Evolutionary conservation across 202 grass and related monocot species (phyloP), one percentile per base, ranked within the genome.

Genomic region (Carex arenaria): DNA sequence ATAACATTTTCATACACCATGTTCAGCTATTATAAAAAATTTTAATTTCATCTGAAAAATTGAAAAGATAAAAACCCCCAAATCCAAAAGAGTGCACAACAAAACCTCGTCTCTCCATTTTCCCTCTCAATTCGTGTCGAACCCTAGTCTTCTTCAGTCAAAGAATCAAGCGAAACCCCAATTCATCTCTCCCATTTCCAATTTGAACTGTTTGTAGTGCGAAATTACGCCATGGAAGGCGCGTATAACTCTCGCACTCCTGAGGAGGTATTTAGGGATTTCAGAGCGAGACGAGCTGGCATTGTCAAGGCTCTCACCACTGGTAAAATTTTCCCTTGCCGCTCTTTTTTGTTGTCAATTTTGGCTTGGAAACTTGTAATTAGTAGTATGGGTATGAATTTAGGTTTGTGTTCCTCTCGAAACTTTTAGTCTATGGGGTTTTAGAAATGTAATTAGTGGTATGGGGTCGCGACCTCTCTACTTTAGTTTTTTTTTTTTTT

Each of bases 301-400:
- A 87, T 94, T 84, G 85, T 94, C 83, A 94, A 94, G 85, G 92
- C 92, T 53, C 92, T 94, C 79, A 94, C 92, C 79, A 94, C 92
- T 67, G 92, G 92, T 95, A 54, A 23, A 18, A 55, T 38, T 56
- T 61, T 51, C 81, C 14, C 1, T 64, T 19, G 2, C 0, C 34
- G 65, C 68, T 66, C 55, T n/a, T 80, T 3, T 72, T 67, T 70
- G 2, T 12, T 59, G 67, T 84, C n/a, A 28, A 64, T 85, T 76
- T 3, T 55, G 47, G 49, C 34, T 8, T 57, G 32, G 32, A 36
- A 34, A 57, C 30, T 4, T n/a, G n/a, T 15, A 67, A 28, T 88
- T 34, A 20, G 10, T 20, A 15, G 22, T 74, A 15, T 87, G 36
- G 7, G n/a, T 32, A 32, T 34, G 56, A 51, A 80, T 61, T 80